Evolutionary conservation across 2,329 filamentous ascomycete genomes (phyloP).

Genomic region (Fusarium tupiense): DNA sequence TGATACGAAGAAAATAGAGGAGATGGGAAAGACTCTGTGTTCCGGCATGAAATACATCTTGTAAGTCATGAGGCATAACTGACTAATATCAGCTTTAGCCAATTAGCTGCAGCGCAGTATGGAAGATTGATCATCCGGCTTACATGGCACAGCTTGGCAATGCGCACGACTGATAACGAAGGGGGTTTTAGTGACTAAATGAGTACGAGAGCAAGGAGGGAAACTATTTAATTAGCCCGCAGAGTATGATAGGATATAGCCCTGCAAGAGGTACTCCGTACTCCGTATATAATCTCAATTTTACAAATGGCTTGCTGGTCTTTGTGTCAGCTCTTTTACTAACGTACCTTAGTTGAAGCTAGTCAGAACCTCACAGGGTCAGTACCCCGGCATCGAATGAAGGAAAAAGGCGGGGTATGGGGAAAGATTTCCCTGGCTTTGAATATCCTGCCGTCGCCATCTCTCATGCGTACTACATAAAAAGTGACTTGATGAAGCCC

Average conservation of each 20-base stretch:
- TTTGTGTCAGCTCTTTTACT: not conserved
- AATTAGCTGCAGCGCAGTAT: not conserved
- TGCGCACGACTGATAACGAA: too few species aligned
- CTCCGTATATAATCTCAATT: not conserved
- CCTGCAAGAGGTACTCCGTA: not conserved
- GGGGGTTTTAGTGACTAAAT: too few species aligned
- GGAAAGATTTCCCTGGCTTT: not conserved
- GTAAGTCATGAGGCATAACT: not conserved
- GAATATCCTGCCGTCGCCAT: not conserved
- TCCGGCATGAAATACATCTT: not conserved
- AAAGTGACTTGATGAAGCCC: not conserved
- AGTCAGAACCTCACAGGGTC: not conserved
- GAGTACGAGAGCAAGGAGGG: too few species aligned
- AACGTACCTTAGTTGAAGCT: not conserved
- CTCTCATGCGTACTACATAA: not conserved
- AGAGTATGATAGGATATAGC: not conserved
- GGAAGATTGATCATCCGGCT: constrained; percentile 1
- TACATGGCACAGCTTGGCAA: not conserved
- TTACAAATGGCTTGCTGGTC: not conserved
- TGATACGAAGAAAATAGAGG: rapidly evolving
- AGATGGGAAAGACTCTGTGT: not conserved
- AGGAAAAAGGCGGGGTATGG: not conserved
- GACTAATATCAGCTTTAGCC: not conserved
- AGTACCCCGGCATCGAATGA: not conserved
- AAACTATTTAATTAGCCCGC: not conserved